Base-by-base conservation (phyloP, 257 asterid species). In the Leonotis leonurus region DNA sequence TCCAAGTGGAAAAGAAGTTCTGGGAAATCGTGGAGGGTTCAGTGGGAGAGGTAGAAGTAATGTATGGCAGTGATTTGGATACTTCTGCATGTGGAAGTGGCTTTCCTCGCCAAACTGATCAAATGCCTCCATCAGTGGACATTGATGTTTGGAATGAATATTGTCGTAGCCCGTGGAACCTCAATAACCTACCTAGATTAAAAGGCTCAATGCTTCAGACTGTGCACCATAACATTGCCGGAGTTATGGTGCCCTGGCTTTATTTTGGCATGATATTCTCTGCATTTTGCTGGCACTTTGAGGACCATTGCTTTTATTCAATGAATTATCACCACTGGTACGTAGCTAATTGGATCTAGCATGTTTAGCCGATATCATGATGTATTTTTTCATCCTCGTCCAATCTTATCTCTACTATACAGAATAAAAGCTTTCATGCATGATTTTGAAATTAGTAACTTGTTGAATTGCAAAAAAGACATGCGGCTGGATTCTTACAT, bases 251-350 rank as follows among this genome's bases (percentile, higher is more conserved):
- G 71, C 98, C 96, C 50, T 88, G 98, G 98, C 83, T 91, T 51
- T 91, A 88, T 72, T 67, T 91, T 40, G 96, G 98, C 75, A 88
- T 91, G 98, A 71, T 83, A 46, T 91, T 91, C 82, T 91, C 98
- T 52, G 78, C 96, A 60, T 88, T 91, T 75, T 91, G 96, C 87
- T 91, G 96, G 98, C 98, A 91, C 74, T 85, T 91, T 76, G 98
- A 91, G 77, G 98, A 91, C 69, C 98, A 88, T 76, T 91, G 98
- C 80, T 86, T 91, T 77, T 91, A 91, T 74, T 91, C 98, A 8
- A 91, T 91, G 95, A 91, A 86, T 77, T 91, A 91, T 79, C 98
- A 35, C 70, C 98, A 91, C 85, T 91, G 98, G 98, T 91, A 80
- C 8, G 88, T 61, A 36, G 60, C 17, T 45, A 17, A 26, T 54